Base-by-base conservation (phyloP, 441 rosid species). In the Populus hybrid region DNA sequence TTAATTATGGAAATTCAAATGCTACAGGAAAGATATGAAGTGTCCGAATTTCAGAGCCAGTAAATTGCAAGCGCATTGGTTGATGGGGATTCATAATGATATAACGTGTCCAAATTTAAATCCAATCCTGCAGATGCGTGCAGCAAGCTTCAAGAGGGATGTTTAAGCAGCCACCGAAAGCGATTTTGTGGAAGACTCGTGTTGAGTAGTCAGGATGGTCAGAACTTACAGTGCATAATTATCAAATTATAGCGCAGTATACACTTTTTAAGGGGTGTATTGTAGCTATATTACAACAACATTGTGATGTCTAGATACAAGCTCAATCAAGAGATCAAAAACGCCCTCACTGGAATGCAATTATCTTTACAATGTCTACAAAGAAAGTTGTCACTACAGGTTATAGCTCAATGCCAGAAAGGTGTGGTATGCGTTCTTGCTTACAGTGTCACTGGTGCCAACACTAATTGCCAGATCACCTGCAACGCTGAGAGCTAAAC, bases 401-500 rank as follows among this genome's bases (percentile, higher is more conserved):
- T 53, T 5, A 53, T 1, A 18, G 61, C 5, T 28, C 16, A 23
- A 64, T 28, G 61, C 65, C 69, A 35, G 32, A 57, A 69, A n/a
- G 4, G n/a, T 28, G 73, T 28, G 38, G 5, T 21, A 70, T 26
- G 34, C 68, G 34, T 66, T 59, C 40, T 74, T 70, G 75, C 97
- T 86, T 88, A 88, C 98, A 76, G 95, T 91, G 83, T 93, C 99
- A 74, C 98, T 95, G 46, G 98, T 93, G 82, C 98, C 99, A 57
- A 93, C 89, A 85, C 98, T 95, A 76, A 92, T 89, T 30, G 97
- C 98, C 72, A 95, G 71, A 82, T 93, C 99, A 67, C 99, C 97
- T 28, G 99, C 92, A 75, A 83, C 86, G 85, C 91, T 92, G 23
- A 92, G 88, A 69, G 97, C 88, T 82, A 93, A 84, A 80, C 99